Conservation (phyloP, 305 asterid genomes). For the Euphrasia arctica region DNA sequence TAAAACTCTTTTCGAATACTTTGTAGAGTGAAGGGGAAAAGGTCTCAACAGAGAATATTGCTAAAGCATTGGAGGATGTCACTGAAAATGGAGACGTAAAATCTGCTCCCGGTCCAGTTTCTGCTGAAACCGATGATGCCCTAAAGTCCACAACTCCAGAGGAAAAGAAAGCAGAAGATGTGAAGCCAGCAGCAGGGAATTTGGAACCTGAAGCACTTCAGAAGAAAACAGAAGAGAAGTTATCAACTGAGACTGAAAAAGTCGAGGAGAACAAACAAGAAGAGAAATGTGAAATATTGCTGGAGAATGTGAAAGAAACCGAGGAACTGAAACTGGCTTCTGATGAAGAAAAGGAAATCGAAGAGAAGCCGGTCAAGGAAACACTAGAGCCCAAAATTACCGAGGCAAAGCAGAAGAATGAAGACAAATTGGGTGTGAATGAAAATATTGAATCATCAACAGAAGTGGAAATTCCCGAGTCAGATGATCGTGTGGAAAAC, state of each 20-base stretch:
- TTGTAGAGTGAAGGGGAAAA: constrained; percentile 23
- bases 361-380: constrained; percentile 15
- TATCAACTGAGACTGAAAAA: not conserved
- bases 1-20: not conserved
- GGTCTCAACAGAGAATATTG: not conserved
- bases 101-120: not conserved
- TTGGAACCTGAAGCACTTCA: constrained; percentile 14
- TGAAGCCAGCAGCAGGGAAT: constrained; percentile 1
- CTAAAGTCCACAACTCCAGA: not conserved
- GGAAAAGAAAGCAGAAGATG: constrained; percentile 19
- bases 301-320: not conserved
- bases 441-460: constrained; percentile 13
- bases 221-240: constrained; percentile 10
- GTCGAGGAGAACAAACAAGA: constrained; percentile 2
- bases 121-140: constrained; percentile 15
- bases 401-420: constrained; percentile 12
- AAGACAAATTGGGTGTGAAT: constrained; percentile 10
- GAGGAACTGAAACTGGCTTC: constrained; percentile 18
- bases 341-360: constrained; percentile 17
- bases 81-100: constrained; percentile 6
- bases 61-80: constrained; percentile 10
- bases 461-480: constrained; percentile 14
- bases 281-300: constrained; percentile 12
- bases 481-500: constrained; percentile 2
- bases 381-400: constrained; percentile 2